Base-by-base conservation (phyloP, 176 grass and related monocot genomes). In the Rhynchospora breviuscula region DNA sequence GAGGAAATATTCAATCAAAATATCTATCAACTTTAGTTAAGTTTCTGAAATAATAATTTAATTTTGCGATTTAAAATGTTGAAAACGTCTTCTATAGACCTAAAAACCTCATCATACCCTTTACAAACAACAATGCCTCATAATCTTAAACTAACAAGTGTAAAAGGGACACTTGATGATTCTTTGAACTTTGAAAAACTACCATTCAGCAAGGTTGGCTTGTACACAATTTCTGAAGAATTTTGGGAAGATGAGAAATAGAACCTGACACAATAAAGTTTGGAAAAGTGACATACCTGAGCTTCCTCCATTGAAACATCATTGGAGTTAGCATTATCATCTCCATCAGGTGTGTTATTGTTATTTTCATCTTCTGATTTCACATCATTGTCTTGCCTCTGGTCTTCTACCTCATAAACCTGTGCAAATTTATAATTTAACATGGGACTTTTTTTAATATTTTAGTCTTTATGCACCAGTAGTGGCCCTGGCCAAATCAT, bases 311-410 rank as follows among this genome's bases (percentile, higher is more conserved):
- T 56, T 65, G 19, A 63, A 3, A 13, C 78, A 82, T 43, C 59
- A 79, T 49, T 67, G 23, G 15, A 52, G 82, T 85, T 51, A 43
- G 26, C 52, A 14, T 23, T 56, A 45, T 78, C 85, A 73, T 84
- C 56, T 35, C 18, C 8, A 29, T 67, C 19, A 48, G 29, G 58
- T 21, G 17, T 18, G 59, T 21, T 77, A 68, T 60, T 68, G 14
- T 61, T 10, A 85, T 62, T 72, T 48, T 88, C 17, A 45, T 85
- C 29, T 81, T 61, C 49, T 35, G 82, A 53, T 81, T 84, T 0
- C 10, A 18, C 25, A 71, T 87, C 58, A 6, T 73, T 60, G 18
- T 66, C 40, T 63, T 51, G 25, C 68, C 63, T 80, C 73, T 17
- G 77, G 6, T 8, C 53, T 79, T 51, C 49, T 65, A 58, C 21